Conservation (phyloP, 805 yeast genomes). For the Kuraishia capsulata region DNA sequence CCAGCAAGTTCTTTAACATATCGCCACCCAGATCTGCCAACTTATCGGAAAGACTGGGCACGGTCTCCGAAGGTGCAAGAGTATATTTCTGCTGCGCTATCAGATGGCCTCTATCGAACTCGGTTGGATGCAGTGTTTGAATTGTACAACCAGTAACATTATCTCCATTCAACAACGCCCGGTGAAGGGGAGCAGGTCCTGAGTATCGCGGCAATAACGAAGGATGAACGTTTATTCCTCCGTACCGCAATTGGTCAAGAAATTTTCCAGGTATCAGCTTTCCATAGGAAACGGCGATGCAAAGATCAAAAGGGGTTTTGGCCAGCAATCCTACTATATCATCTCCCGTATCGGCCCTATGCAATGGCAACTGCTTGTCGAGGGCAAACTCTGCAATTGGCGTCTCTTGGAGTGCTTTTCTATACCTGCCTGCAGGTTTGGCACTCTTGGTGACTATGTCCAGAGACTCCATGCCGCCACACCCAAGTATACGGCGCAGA, state of each 20-base stretch:
- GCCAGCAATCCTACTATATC: conserved; percentile 26
- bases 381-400: conserved; percentile 40
- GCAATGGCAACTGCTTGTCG: conserved; percentile 22
- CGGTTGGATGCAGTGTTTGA: conserved; percentile 82
- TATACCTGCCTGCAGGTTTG: conserved; percentile 55
- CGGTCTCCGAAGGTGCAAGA: conserved; percentile 34
- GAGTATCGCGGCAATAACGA: conserved; percentile 73
- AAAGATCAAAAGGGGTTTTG: conserved; percentile 38
- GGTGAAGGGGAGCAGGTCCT: conserved; percentile 88
- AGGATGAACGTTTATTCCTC: conserved; percentile 90
- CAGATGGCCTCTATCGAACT: conserved; percentile 74
- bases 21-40: conserved; percentile 58
- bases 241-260: conserved; percentile 36
- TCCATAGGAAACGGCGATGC: conserved; percentile 92
- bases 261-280: conserved; percentile 61
- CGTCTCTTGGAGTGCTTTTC: conserved; percentile 35
- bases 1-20: conserved; percentile 38
- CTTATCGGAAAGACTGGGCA: conserved; percentile 32
- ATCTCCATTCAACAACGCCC: conserved; percentile 57
- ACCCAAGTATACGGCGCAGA: conserved; percentile 26
- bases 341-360: conserved; percentile 40
- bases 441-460: conserved; percentile 59
- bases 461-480: conserved; percentile 16
- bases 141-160: conserved; percentile 71
- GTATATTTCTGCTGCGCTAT: conserved; percentile 43